phyloP scores from a whole-genome alignment of 768 basidiomycete genomes.

The Zangia roseola region DNA sequence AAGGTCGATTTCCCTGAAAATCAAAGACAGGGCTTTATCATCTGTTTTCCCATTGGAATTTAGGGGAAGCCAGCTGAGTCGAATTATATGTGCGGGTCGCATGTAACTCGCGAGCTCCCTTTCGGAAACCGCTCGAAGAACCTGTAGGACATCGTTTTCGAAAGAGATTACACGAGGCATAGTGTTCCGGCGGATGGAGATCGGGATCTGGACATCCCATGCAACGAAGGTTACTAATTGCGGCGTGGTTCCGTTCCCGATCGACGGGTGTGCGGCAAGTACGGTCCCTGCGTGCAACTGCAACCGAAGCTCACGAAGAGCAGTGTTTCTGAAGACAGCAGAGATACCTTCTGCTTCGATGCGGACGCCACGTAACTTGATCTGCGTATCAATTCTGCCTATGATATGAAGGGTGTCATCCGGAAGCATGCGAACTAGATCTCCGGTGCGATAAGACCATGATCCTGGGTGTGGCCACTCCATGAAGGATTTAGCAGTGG shows the following conservation, averaged over 20 bases:
- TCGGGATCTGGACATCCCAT: constrained; percentile 37
- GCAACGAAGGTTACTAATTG: constrained; percentile 48
- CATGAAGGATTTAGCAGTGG: constrained; percentile 46
- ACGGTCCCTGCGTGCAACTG: constrained; percentile 42
- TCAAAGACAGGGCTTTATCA: constrained; percentile 23
- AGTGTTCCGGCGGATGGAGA: constrained; percentile 38
- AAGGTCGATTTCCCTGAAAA: constrained; percentile 26
- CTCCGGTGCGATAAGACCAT: constrained; percentile 50
- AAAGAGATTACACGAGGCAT: constrained; percentile 29
- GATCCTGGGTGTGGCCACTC: constrained; percentile 42
- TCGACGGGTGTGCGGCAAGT: constrained; percentile 42
- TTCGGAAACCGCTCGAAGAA: constrained; percentile 34
- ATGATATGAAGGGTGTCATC: constrained; percentile 48
- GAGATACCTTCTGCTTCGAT: constrained; percentile 53
- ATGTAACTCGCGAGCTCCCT: constrained; percentile 47
- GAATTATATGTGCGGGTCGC: constrained; percentile 50
- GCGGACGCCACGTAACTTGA: constrained; percentile 53
- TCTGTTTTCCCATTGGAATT: constrained; percentile 39
- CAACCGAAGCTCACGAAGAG: constrained; percentile 13
- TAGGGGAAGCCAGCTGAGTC: constrained; percentile 47
- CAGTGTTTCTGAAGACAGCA: constrained; percentile 35
- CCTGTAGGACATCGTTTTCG: constrained; percentile 30
- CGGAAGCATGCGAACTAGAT: constrained; percentile 50
- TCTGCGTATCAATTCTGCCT: constrained; percentile 51
- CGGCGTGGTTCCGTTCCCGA: constrained; percentile 33